Base-by-base conservation (phyloP, 2,329 filamentous ascomycete genomes). In the Xenoacremonium recifei region DNA sequence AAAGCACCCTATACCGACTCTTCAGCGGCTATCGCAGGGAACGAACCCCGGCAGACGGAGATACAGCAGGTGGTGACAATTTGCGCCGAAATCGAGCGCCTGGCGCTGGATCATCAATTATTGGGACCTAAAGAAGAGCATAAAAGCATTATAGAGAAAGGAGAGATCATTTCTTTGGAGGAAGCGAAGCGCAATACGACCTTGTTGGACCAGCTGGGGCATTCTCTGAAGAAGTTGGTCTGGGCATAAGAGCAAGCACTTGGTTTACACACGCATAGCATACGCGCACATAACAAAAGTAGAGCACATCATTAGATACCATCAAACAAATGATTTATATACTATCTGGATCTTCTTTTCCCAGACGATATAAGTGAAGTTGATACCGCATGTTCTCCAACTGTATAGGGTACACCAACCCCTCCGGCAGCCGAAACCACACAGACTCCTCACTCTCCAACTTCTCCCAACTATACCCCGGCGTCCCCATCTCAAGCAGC, bases 331-430 rank as follows among this genome's bases (percentile, higher is more conserved):
- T 13, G 23, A 30, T 39, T 42, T 42, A 35, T 44, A 31, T 39
- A 27, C 37, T 29, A 9, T 38, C 15, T 18, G 21, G 39, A 30
- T 30, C 37, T 39, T 35, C 21, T 35, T 40, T 45, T 21, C 52
- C 48, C 37, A 65, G 45, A 32, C 70, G 69, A 52, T 96, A 97
- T 13, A 96, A 61, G 69, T 96, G 90, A 55, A 96, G 74, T 66
- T 97, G 92, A 65, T 92, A 96, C 35, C 91, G 82, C 91, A 96
- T 96, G 61, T 96, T 89, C 69, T 97, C 92, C 60, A 97, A 68
- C 38, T 83, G 77, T 55, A 96, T 89, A 6, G 90, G 86, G 67
- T 96, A 97, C 30, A 75, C 72, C 51, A 96, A 66, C 13, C 65
- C 70, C 2, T 79, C 75, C 11, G 77, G 72, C 25, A 96, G 67